Evolutionary conservation across 1,284 basidiomycete species (phyloP).

Genomic region (Trichosporon sp.): DNA sequence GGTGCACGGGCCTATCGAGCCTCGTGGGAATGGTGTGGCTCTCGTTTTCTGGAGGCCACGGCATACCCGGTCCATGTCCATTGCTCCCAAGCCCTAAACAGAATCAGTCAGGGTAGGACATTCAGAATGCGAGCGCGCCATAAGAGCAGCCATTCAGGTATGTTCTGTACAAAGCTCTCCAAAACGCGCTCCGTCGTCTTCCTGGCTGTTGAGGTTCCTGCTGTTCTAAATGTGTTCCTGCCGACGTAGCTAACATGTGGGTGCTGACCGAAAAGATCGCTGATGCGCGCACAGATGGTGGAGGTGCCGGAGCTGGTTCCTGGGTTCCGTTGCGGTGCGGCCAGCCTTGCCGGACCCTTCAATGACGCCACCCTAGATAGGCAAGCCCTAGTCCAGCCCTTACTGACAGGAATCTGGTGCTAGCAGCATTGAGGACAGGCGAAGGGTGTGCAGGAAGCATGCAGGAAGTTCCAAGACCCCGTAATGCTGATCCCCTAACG

Average conservation of each 20-base stretch:
- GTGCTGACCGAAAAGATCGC: background rate
- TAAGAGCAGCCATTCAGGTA: background rate
- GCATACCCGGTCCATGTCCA: no score
- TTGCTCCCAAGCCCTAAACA: background rate
- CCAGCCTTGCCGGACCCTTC: background rate
- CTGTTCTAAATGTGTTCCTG: background rate
- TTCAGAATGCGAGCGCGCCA: background rate
- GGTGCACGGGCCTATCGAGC: background rate
- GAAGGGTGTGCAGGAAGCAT: background rate
- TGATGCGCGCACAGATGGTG: background rate
- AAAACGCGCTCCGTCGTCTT: background rate
- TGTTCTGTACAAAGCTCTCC: background rate
- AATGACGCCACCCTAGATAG: background rate
- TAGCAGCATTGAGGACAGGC: background rate
- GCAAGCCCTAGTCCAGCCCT: background rate
- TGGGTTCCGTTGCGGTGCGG: background rate
- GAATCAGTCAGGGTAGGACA: background rate
- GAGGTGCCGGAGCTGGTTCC: background rate
- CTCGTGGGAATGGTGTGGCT: no score
- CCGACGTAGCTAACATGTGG: background rate
- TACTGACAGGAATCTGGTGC: background rate
- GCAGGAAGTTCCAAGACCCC: background rate
- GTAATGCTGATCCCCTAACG: background rate
- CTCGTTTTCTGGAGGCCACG: no score
- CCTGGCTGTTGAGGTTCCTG: background rate